Evolutionary conservation across 139 green algal species (phyloP), one percentile per base, ranked within the genome.

Genomic region (Chlamydomonas sp.): DNA sequence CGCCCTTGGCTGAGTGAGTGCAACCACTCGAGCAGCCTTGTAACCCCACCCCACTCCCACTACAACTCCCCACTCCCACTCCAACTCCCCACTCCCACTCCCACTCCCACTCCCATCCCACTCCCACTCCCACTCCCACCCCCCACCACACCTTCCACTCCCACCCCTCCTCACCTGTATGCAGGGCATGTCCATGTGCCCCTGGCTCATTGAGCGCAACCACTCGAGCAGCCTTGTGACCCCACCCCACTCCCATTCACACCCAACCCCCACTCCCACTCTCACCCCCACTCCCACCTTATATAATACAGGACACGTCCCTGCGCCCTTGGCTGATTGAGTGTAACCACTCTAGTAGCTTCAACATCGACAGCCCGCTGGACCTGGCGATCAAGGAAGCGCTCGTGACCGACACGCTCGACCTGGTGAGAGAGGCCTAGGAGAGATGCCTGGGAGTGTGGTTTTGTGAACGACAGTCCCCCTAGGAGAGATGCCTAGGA

Each of bases 271-370:
- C 43, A 13, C 43, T 54, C 43, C 43, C 43, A 13, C 43, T 54
- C 43, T 20, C 43, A 13, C 43, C 20, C 43, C 43, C 43, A 13
- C 43, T 54, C 43, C 43, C 13, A 13, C 20, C 43, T 54, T 20
- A 54, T 20, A 13, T 54, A 54, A 79, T 94, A 72, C 43, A 92
- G 47, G 89, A 95, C 61, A 50, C 77, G 22, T 70, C 79, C n/a
- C 71, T 85, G 43, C 36, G 64, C 24, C 87, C 89, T 8, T 95
- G 89, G 89, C 81, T 95, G 50, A 73, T 95, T 1, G 89, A 95
- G 81, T 84, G 93, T 33, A 95, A 95, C 73, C 88, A 94, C 74
- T 90, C 82, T 1, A 86, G 88, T 50, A 89, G 81, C 35, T 90
- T 95, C 66, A 83, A 76, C 58, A 83, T 75, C 26, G 88, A 91